These are phyloP conservation scores for Alternaria atra DNA, from an alignment of 2,329 filamentous ascomycete species.

Conservation along the genomic window DNA sequence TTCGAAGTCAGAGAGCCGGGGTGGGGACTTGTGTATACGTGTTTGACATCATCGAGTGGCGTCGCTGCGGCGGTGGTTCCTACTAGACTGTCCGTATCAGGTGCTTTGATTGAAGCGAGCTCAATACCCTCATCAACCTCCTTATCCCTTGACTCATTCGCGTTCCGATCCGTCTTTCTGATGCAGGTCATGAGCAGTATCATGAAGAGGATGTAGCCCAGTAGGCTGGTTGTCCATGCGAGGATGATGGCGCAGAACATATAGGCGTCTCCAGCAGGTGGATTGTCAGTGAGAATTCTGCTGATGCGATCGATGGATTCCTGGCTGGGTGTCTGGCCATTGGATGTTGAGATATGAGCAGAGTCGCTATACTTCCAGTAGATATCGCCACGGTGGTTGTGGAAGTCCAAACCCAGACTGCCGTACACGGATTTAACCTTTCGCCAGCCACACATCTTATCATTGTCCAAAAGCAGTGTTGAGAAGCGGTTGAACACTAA, in stretches of 20 bases:
- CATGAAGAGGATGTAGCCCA: slow-evolving; percentile 1
- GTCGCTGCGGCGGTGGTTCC: background rate
- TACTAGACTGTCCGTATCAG: background rate
- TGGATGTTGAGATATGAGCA: background rate
- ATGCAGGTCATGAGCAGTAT: slow-evolving; percentile 1
- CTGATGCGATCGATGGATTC: background rate
- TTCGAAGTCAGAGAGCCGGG: background rate
- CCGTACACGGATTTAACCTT: slow-evolving; percentile 10
- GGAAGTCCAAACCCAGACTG: background rate
- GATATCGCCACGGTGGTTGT: slow-evolving; percentile 17
- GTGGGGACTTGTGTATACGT: background rate
- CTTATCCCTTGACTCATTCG: background rate
- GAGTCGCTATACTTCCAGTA: slow-evolving; percentile 12
- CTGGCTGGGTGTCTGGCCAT: background rate
- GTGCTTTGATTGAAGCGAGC: background rate
- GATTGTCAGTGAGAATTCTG: background rate
- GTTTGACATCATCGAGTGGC: background rate
- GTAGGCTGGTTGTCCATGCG: background rate
- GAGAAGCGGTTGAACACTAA: slow-evolving; percentile 1
- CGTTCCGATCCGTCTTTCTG: background rate
- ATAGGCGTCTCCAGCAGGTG: background rate
- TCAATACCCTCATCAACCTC: background rate
- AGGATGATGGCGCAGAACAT: slow-evolving; percentile 1
- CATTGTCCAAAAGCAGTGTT: background rate
- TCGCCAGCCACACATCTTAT: slow-evolving; percentile 12